A percentile compares a stretch with the other conserved stretches of the same genome.
These are phyloP conservation scores for Eimeria acervulina DNA, from an alignment of 169 alveolate genomes.

Conservation along the genomic window DNA sequence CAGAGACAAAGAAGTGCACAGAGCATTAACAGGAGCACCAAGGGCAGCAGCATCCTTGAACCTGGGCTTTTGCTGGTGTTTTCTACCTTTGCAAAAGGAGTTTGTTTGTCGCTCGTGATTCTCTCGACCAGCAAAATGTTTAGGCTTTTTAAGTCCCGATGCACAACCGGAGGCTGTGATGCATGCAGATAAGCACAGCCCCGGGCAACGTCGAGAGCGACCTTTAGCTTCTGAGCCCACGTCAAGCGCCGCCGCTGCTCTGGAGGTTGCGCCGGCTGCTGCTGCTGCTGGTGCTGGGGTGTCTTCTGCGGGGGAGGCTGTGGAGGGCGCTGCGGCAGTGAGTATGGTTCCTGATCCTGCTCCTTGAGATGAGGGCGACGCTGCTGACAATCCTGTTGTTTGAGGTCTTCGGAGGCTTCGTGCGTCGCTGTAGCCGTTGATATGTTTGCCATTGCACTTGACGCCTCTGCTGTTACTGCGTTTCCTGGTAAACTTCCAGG, in stretches of 20 bases:
- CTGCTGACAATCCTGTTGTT: constrained; percentile 7
- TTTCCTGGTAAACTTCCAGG: background rate
- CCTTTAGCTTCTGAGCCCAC: constrained; percentile 91
- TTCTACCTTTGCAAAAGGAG: constrained; percentile 80
- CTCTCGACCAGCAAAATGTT: constrained; percentile 89
- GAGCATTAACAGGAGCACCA: background rate
- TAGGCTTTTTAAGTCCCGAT: constrained; percentile 94
- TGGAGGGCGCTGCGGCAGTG: background rate
- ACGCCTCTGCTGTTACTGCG: background rate
- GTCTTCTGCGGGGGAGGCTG: constrained; percentile 72
- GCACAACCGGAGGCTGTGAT: constrained; percentile 92
- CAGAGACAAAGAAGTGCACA: background rate
- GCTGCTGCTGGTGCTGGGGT: background rate
- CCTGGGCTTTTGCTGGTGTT: background rate
- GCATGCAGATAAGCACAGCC: constrained; percentile 94
- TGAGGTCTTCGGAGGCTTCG: background rate
- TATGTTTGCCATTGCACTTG: background rate
- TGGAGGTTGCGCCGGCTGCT: constrained; percentile 17
- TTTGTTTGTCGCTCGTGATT: constrained; percentile 80
- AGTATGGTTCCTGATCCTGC: background rate
- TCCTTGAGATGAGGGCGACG: background rate
- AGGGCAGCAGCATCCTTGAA: background rate
- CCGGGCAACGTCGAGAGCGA: constrained; percentile 93
- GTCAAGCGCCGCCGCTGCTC: constrained; percentile 90
- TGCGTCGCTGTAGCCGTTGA: background rate